These are phyloP conservation scores for Rhodotorula graminis DNA, from an alignment of 768 basidiomycete species.

Conservation along the genomic window DNA sequence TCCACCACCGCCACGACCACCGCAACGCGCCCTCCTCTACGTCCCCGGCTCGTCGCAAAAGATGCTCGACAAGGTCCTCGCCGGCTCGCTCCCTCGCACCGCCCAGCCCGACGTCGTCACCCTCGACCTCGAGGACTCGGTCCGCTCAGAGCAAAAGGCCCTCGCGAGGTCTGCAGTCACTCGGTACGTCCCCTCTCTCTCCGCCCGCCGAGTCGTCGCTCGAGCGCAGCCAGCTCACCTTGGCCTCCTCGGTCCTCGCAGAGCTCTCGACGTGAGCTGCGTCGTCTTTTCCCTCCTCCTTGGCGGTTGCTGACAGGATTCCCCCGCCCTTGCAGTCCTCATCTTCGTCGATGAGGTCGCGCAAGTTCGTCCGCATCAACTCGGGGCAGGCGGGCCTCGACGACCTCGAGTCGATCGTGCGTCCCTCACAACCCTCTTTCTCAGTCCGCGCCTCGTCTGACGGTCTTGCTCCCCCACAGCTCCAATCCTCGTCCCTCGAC, in stretches of 20 bases:
- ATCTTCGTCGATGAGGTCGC: not conserved
- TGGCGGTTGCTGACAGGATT: too few relatives aligned
- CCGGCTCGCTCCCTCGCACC: too few relatives aligned
- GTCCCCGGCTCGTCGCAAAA: constrained; percentile 80
- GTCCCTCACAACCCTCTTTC: not conserved
- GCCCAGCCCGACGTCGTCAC: constrained; percentile 64
- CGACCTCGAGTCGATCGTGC: constrained; percentile 44
- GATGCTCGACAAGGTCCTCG: constrained; percentile 53
- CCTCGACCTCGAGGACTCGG: constrained; percentile 85
- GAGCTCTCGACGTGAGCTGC: constrained; percentile 1
- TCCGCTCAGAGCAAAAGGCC: constrained; percentile 59
- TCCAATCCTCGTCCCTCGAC: constrained; percentile 53
- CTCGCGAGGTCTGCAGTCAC: constrained; percentile 49
- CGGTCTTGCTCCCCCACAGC: constrained; percentile 45
- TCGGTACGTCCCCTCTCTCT: constrained; percentile 3
- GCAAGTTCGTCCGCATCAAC: constrained; percentile 46
- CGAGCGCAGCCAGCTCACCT: not conserved
- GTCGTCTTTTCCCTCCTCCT: not conserved
- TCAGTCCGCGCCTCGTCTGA: not conserved
- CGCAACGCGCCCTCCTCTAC: constrained; percentile 25
- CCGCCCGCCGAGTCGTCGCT: too few relatives aligned
- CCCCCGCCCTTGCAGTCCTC: not conserved
- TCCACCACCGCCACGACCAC: not conserved
- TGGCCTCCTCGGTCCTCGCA: not conserved
- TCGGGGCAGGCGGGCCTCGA: constrained; percentile 43